Percentiles rank a stretch among this genome's conserved stretches.
phyloP scores from a whole-genome alignment of 176 grass and related monocot genomes.

The Rhynchospora breviuscula region DNA sequence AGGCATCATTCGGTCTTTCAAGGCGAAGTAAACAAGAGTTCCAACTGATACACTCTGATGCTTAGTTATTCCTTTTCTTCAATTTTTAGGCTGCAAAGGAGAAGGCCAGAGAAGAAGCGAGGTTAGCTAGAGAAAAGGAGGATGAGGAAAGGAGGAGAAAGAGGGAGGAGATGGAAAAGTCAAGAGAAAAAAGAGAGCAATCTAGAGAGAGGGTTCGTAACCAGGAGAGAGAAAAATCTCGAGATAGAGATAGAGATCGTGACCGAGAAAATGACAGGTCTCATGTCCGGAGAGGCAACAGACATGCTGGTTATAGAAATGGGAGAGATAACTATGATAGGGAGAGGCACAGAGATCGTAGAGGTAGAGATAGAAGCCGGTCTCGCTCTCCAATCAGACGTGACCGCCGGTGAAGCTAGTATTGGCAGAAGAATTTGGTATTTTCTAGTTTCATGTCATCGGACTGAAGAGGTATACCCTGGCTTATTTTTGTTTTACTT shows the following conservation, averaged over 20 bases:
- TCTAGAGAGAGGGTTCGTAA: slow-evolving; percentile 47
- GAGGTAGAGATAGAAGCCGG: slow-evolving; percentile 54
- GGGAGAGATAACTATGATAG: slow-evolving; percentile 54
- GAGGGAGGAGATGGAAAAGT: slow-evolving; percentile 47
- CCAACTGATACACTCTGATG: slow-evolving; percentile 9
- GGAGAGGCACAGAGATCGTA: slow-evolving; percentile 40
- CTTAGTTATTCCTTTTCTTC: slow-evolving; percentile 20
- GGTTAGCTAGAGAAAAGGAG: slow-evolving; percentile 63
- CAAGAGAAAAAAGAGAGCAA: slow-evolving; percentile 37
- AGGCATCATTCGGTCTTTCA: neutral
- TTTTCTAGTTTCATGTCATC: slow-evolving; percentile 47
- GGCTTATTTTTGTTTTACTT: slow-evolving; percentile 32
- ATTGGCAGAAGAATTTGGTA: slow-evolving; percentile 51
- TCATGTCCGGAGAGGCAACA: slow-evolving; percentile 44
- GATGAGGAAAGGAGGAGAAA: slow-evolving; percentile 49
- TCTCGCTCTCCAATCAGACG: slow-evolving; percentile 68
- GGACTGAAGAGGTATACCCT: slow-evolving; percentile 77
- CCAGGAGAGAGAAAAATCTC: slow-evolving; percentile 43
- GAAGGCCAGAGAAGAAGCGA: slow-evolving; percentile 59
- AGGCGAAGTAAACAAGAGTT: slow-evolving; percentile 17
- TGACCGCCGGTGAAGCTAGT: slow-evolving; percentile 53
- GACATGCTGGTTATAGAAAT: slow-evolving; percentile 56
- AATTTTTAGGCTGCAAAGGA: slow-evolving; percentile 49
- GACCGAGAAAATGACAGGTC: slow-evolving; percentile 54
- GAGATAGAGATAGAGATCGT: slow-evolving; percentile 38